Conservation (phyloP, 352 stramenopile species). For the Pythium brachiatum region DNA sequence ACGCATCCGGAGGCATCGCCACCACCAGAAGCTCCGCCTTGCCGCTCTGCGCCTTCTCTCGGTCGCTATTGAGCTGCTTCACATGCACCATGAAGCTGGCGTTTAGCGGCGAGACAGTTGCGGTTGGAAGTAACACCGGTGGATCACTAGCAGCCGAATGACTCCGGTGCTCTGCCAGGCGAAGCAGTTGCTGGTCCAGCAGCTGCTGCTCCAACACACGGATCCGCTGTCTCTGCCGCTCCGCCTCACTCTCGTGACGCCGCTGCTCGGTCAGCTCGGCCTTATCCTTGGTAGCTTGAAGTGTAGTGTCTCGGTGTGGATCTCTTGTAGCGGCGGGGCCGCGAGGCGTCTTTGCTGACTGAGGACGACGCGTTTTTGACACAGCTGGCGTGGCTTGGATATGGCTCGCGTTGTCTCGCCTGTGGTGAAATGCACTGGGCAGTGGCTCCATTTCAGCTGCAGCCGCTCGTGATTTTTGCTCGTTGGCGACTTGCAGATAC, state of each 20-base stretch:
- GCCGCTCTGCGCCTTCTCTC: neutral
- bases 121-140: neutral
- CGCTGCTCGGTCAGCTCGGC: neutral
- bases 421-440: neutral
- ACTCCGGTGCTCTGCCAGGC: constrained; percentile 19
- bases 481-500: constrained; percentile 44
- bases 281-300: neutral
- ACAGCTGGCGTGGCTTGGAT: too few species aligned
- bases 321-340: neutral
- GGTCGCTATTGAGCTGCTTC: constrained; percentile 15
- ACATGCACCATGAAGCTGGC: constrained; percentile 14
- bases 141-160: neutral
- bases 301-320: neutral
- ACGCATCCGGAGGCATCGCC: neutral
- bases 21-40: constrained; percentile 10
- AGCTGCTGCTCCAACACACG: constrained; percentile 64
- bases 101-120: neutral
- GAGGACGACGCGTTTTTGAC: neutral
- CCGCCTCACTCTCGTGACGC: constrained; percentile 12
- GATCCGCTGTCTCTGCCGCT: constrained; percentile 54
- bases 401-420: too few species aligned
- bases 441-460: neutral
- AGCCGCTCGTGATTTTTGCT: constrained; percentile 18
- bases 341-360: constrained; percentile 11
- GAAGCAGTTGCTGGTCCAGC: constrained; percentile 50